These are phyloP conservation scores for Penicillium arizonense DNA, from an alignment of 495 filamentous ascomycete genomes.

Conservation along the genomic window DNA sequence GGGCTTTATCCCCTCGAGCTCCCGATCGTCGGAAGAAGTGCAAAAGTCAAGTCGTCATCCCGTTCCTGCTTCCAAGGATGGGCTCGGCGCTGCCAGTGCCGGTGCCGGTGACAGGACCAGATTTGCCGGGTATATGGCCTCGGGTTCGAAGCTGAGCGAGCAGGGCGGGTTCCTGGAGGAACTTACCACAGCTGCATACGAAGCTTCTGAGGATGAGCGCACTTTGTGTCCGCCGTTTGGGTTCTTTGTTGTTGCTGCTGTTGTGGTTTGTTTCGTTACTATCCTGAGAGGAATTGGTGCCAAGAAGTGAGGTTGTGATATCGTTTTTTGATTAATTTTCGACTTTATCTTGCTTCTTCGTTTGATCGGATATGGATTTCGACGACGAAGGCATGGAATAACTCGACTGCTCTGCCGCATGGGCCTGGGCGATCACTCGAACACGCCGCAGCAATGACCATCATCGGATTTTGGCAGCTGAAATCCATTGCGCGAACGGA, in stretches of 20 bases:
- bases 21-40: background rate
- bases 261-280: slow-evolving; percentile 13
- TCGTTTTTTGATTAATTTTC: background rate
- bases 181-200: background rate
- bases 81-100: slow-evolving; percentile 17
- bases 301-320: slow-evolving; percentile 8
- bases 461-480: too few species aligned
- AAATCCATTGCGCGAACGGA: too few species aligned
- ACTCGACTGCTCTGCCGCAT: too few species aligned
- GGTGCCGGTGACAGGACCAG: background rate
- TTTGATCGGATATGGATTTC: too few species aligned
- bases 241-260: slow-evolving; percentile 10
- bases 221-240: background rate
- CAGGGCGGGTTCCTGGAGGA: background rate
- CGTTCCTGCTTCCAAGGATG: slow-evolving; percentile 9
- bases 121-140: background rate
- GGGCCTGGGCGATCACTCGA: too few species aligned
- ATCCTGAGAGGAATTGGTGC: slow-evolving; percentile 11
- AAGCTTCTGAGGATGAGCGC: background rate
- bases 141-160: background rate
- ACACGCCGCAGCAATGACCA: too few species aligned
- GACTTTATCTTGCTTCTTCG: too few species aligned
- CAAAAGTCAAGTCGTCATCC: slow-evolving; percentile 5
- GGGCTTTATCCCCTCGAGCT: slow-evolving; percentile 1
- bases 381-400: too few species aligned